A percentile compares a stretch with the other conserved stretches of the same genome.
These are phyloP conservation scores for Acacia pycnantha DNA, from an alignment of 331 rosid genomes.

Conservation along the genomic window DNA sequence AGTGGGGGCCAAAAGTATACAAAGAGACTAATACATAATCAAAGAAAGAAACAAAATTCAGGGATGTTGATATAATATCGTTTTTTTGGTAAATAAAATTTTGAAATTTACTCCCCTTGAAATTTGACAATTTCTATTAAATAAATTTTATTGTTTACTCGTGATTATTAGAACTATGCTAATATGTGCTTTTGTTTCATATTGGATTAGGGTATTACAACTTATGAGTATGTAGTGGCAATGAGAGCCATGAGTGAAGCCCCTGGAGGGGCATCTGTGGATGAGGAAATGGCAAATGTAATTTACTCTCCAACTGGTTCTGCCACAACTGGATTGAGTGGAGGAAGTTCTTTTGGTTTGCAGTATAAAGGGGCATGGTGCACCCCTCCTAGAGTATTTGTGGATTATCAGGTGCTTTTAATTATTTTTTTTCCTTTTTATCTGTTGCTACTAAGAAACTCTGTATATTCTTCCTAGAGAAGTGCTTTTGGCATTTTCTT, in stretches of 20 bases:
- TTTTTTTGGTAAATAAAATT: not conserved
- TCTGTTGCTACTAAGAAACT: conserved; percentile 16
- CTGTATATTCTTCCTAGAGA: not conserved
- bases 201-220: conserved; percentile 84
- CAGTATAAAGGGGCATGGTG: conserved; percentile 95
- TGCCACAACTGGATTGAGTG: conserved; percentile 95
- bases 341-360: conserved; percentile 92
- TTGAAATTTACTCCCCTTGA: not conserved
- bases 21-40: not conserved
- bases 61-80: not conserved
- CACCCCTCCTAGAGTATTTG: conserved; percentile 94
- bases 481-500: conserved; percentile 4
- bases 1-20: not conserved
- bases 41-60: not conserved
- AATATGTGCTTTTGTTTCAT: conserved; percentile 3
- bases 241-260: conserved; percentile 97
- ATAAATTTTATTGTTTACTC: conserved; percentile 16
- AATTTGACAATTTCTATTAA: not conserved
- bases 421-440: not conserved
- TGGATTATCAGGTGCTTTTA: conserved; percentile 84
- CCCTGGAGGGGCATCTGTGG: conserved; percentile 64
- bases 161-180: conserved; percentile 21
- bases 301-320: conserved; percentile 88
- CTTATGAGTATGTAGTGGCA: conserved; percentile 92
- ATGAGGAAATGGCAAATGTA: conserved; percentile 67